Conservation (phyloP, 2,329 filamentous ascomycete genomes). For the Amesomyces nigricolor region DNA sequence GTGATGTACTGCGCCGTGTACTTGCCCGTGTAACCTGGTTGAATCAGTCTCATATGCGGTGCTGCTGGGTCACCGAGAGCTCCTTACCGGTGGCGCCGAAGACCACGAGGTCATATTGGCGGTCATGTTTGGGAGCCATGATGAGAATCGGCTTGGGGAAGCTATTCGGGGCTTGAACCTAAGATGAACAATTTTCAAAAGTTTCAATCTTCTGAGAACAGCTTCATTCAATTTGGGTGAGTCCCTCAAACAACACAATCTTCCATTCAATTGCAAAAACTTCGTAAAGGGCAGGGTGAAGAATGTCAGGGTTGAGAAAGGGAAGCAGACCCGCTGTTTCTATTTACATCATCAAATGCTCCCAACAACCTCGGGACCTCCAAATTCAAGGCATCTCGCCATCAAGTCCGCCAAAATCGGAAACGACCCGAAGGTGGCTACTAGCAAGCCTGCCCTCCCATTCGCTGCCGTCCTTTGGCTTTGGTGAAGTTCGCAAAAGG, state of each 20-base stretch:
- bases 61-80: background rate
- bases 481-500: conserved; percentile 7
- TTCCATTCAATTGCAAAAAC: no score
- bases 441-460: background rate
- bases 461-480: background rate
- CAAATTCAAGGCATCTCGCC: background rate
- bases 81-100: conserved; percentile 52
- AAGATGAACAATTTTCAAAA: no score
- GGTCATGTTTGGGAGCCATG: conserved; percentile 47
- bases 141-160: conserved; percentile 1
- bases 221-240: no score
- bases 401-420: conserved; percentile 9
- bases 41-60: background rate
- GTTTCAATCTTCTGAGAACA: no score
- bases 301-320: background rate
- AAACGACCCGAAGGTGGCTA: conserved; percentile 3
- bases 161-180: no score
- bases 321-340: background rate
- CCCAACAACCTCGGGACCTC: no score
- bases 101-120: conserved; percentile 53
- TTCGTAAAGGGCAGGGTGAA: background rate
- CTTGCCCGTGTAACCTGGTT: conserved; percentile 73
- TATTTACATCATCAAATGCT: no score
- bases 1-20: conserved; percentile 71
- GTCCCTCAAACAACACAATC: no score